Conservation (phyloP, 2,329 filamentous ascomycete species). For the Botrytis squamosa region DNA sequence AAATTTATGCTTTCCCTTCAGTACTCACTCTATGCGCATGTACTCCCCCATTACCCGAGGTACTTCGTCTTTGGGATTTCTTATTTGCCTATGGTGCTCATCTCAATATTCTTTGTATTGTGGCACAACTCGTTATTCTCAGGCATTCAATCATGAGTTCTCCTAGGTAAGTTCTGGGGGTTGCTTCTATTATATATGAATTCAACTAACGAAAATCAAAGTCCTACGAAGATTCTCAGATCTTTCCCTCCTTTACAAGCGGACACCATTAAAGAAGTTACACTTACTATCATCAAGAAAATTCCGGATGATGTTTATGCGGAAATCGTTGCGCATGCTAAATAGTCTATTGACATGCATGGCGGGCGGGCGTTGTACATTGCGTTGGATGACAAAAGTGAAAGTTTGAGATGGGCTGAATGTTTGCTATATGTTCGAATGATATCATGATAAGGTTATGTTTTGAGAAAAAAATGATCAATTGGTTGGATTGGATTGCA, state of each 20-base stretch:
- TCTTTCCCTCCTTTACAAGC: conserved; percentile 83
- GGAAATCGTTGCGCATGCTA: conserved; percentile 85
- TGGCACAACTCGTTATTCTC: conserved; percentile 89
- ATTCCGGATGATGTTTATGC: conserved; percentile 89
- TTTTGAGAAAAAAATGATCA: conserved; percentile 1
- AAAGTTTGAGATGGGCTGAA: background rate
- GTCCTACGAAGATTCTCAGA: conserved; percentile 88
- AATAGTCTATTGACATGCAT: conserved; percentile 44
- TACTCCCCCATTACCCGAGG: conserved; percentile 90
- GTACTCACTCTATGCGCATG: conserved; percentile 94
- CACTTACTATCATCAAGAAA: conserved; percentile 82
- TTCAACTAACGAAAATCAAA: conserved; percentile 42
- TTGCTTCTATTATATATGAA: conserved; percentile 5
- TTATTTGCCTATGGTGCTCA: conserved; percentile 94
- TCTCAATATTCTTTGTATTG: conserved; percentile 93
- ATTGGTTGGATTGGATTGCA: background rate
- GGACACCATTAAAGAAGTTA: conserved; percentile 78
- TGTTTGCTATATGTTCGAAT: conserved; percentile 1
- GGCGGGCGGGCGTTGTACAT: background rate
- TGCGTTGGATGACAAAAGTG: background rate
- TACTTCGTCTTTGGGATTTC: conserved; percentile 93
- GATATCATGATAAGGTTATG: conserved; percentile 1
- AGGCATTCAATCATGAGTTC: conserved; percentile 80
- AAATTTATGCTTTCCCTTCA: conserved; percentile 94
- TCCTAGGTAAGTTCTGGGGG: conserved; percentile 61